Conservation (phyloP, 768 basidiomycete species). For the Leccinum sublutescens region DNA sequence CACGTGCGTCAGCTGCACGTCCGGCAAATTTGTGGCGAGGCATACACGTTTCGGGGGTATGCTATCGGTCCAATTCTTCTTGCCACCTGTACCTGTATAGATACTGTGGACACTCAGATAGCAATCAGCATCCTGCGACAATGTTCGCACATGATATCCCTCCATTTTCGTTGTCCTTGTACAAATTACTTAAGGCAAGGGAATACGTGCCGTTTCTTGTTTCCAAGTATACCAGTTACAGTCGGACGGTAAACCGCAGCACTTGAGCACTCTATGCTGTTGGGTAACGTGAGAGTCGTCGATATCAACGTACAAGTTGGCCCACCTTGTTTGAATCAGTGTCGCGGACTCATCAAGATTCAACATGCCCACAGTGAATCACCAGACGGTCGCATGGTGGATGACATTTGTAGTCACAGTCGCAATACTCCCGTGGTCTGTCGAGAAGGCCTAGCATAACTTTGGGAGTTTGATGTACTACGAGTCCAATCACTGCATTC, state of each 20-base stretch:
- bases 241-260: constrained; percentile 18
- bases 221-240: constrained; percentile 24
- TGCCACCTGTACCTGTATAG: constrained; percentile 30
- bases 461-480: too few relatives aligned
- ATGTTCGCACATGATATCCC: constrained; percentile 25
- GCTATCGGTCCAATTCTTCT: constrained; percentile 4
- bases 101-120: constrained; percentile 19
- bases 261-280: constrained; percentile 8
- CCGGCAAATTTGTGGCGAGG: not conserved
- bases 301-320: not conserved
- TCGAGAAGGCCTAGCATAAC: too few relatives aligned
- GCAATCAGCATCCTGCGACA: not conserved
- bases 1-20: not conserved
- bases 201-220: constrained; percentile 12
- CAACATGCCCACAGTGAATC: too few relatives aligned
- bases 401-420: too few relatives aligned
- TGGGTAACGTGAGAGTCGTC: not conserved
- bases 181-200: constrained; percentile 18
- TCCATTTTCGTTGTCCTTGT: constrained; percentile 25
- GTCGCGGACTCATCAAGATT: too few relatives aligned
- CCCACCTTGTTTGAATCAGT: too few relatives aligned
- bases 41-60: constrained; percentile 24
- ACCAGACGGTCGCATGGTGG: too few relatives aligned
- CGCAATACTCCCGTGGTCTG: too few relatives aligned
- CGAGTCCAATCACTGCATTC: too few relatives aligned